Percentiles rank a stretch among this genome's conserved stretches.
phyloP scores from a whole-genome alignment of 805 yeast genomes.

The Metschnikowia kofuensis region DNA sequence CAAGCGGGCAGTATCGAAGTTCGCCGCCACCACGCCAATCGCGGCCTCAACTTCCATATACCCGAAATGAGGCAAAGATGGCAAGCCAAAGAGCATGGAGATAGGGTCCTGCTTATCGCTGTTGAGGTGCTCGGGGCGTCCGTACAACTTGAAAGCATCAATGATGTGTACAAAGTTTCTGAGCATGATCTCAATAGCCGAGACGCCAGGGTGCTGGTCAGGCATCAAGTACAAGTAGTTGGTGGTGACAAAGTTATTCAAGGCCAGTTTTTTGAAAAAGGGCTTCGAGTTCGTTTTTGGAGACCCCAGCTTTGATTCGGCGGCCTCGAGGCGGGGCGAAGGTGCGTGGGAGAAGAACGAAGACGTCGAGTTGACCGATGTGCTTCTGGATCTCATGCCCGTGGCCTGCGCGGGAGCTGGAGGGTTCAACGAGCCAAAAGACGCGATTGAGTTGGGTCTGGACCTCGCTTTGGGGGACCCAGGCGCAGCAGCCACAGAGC shows the following conservation, averaged over 20 bases:
- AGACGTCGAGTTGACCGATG: constrained; percentile 24
- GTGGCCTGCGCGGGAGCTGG: constrained; percentile 7
- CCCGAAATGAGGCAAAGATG: constrained; percentile 67
- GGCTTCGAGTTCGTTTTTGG: constrained; percentile 6
- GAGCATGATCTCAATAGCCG: constrained; percentile 69
- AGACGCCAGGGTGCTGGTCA: constrained; percentile 67
- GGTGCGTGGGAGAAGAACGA: constrained; percentile 32
- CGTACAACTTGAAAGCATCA: constrained; percentile 69
- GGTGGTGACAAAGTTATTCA: constrained; percentile 30
- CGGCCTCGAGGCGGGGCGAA: constrained; percentile 17
- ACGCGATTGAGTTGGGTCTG: constrained; percentile 18
- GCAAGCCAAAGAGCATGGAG: constrained; percentile 72
- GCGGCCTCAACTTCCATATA: constrained; percentile 42
- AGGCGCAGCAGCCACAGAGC: constrained; percentile 6
- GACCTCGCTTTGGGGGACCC: constrained; percentile 12
- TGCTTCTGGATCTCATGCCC: constrained; percentile 20
- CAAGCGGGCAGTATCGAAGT: constrained; percentile 18
- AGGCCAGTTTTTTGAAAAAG: constrained; percentile 29
- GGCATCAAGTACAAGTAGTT: constrained; percentile 66
- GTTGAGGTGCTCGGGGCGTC: constrained; percentile 69
- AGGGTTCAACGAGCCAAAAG: constrained; percentile 18
- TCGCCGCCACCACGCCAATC: constrained; percentile 17
- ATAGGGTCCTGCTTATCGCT: constrained; percentile 67
- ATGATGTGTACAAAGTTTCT: constrained; percentile 65
- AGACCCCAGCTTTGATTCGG: constrained; percentile 1